Percentiles rank a stretch among this genome's conserved stretches.
Conservation (phyloP, 1,284 basidiomycete genomes). For the Pterula multifida region DNA sequence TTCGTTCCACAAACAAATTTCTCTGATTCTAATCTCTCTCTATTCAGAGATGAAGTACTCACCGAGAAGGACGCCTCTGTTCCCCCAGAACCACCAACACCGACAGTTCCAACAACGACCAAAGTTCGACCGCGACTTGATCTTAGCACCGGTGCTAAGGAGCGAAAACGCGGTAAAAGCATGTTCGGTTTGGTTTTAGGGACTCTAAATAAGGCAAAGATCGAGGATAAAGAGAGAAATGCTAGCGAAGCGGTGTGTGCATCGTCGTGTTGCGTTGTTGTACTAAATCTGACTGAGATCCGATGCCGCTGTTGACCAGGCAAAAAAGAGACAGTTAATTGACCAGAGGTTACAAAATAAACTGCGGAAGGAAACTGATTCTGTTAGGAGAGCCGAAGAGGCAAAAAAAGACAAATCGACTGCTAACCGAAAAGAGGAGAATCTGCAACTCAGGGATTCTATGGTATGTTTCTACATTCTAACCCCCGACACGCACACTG, state of each 20-base stretch:
- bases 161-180: conserved; percentile 71
- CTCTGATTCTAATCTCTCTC: neutral
- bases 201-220: conserved; percentile 73
- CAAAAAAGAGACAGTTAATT: conserved; percentile 67
- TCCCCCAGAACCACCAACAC: neutral
- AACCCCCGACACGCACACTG: neutral
- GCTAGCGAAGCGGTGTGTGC: conserved; percentile 66
- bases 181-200: conserved; percentile 73
- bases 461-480: conserved; percentile 36
- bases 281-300: conserved; percentile 2
- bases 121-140: conserved; percentile 56
- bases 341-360: conserved; percentile 73
- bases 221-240: conserved; percentile 67
- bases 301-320: conserved; percentile 25
- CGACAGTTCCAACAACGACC: conserved; percentile 11
- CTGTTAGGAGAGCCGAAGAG: conserved; percentile 70
- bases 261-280: conserved; percentile 1
- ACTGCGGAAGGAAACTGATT: conserved; percentile 69
- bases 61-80: neutral
- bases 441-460: conserved; percentile 65
- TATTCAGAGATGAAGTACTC: neutral
- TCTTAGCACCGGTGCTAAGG: conserved; percentile 35
- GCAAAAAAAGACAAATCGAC: conserved; percentile 66
- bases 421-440: conserved; percentile 69
- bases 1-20: neutral